These are phyloP conservation scores for Penicillium waksmanii DNA, from an alignment of 495 filamentous ascomycete species.

Conservation along the genomic window DNA sequence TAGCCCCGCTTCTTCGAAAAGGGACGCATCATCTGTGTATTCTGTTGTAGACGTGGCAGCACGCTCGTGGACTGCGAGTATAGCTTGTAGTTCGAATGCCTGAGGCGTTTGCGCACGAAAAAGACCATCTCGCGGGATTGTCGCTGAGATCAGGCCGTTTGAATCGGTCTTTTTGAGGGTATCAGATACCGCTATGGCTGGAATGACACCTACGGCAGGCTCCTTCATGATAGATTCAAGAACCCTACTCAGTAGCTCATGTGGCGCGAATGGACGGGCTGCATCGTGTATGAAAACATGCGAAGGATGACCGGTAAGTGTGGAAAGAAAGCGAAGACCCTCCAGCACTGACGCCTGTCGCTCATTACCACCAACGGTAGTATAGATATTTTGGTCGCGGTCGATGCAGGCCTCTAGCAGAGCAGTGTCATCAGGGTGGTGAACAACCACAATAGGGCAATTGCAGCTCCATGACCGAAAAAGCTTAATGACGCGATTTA, in stretches of 20 bases:
- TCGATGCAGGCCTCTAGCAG: slow-evolving; percentile 12
- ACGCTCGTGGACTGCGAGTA: slow-evolving; percentile 5
- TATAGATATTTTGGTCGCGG: slow-evolving; percentile 9
- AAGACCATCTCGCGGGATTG: slow-evolving; percentile 11
- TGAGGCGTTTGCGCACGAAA: slow-evolving; percentile 16
- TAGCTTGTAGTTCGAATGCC: slow-evolving; percentile 9
- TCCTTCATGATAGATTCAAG: slow-evolving; percentile 5
- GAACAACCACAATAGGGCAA: slow-evolving; percentile 13
- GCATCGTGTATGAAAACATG: slow-evolving; percentile 21
- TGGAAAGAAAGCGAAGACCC: slow-evolving; percentile 16
- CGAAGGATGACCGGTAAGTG: neutral
- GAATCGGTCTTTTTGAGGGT: slow-evolving; percentile 12
- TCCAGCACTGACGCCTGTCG: slow-evolving; percentile 9
- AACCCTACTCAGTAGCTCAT: neutral
- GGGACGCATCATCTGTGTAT: slow-evolving; percentile 14
- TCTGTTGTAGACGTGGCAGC: neutral
- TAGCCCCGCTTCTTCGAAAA: slow-evolving; percentile 7
- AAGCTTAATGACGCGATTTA: slow-evolving; percentile 13
- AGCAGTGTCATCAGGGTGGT: slow-evolving; percentile 5
- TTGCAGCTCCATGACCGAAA: slow-evolving; percentile 10
- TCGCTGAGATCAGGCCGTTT: slow-evolving; percentile 9
- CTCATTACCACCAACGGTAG: slow-evolving; percentile 11
- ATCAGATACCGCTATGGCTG: slow-evolving; percentile 12
- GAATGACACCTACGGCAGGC: slow-evolving; percentile 11
- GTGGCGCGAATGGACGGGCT: slow-evolving; percentile 12